Evolutionary conservation across 73 alveolate species (phyloP).

Genomic region (Effrenium voratum): DNA sequence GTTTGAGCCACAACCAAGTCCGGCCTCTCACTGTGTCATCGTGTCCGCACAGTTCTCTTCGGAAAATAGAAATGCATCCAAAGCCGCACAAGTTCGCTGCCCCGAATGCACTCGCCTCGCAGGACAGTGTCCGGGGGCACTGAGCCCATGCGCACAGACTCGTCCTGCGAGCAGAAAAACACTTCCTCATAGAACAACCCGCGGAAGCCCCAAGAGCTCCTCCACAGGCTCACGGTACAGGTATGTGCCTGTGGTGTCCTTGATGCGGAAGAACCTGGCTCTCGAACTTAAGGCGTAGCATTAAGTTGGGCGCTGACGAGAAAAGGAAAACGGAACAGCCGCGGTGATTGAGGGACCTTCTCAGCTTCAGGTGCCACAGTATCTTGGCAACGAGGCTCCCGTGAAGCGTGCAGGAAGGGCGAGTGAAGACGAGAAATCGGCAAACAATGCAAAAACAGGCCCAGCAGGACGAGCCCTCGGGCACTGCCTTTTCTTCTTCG

Average conservation of each 20-base stretch:
- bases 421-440: too few species aligned
- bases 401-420: too few species aligned
- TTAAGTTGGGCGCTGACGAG: too few species aligned
- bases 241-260: slow-evolving; percentile 65
- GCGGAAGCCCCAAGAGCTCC: background rate
- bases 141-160: slow-evolving; percentile 36
- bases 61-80: background rate
- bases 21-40: background rate
- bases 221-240: slow-evolving; percentile 60
- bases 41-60: background rate
- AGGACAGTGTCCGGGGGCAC: slow-evolving; percentile 68
- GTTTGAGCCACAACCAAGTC: background rate
- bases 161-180: background rate
- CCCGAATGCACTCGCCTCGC: slow-evolving; percentile 10
- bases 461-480: slow-evolving; percentile 79
- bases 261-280: slow-evolving; percentile 43
- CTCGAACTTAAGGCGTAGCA: too few species aligned
- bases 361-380: too few species aligned
- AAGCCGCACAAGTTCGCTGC: background rate
- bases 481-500: slow-evolving; percentile 61
- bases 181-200: background rate
- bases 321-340: too few species aligned
- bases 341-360: too few species aligned
- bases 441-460: too few species aligned
- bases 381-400: too few species aligned